Percentiles rank a stretch among this genome's conserved stretches.
Evolutionary conservation across 805 yeast species (phyloP).

Genomic region (Peterozyma toletana): DNA sequence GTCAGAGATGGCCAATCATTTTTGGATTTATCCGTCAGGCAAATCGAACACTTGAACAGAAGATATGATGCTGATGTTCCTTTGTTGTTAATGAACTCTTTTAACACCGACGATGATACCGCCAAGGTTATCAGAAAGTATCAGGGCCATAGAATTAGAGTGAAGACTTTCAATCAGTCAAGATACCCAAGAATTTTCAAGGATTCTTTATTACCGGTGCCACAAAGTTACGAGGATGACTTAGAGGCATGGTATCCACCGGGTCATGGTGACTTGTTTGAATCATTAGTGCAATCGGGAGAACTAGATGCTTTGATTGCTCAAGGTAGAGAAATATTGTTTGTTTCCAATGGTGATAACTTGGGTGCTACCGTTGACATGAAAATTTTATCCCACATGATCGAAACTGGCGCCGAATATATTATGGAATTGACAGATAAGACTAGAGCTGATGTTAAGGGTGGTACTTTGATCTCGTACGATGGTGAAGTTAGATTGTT

Average conservation of each 20-base stretch:
- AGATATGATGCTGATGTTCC: conserved; percentile 91
- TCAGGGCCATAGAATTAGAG: conserved; percentile 92
- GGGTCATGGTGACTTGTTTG: conserved; percentile 99
- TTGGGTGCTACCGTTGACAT: conserved; percentile 97
- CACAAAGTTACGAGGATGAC: conserved; percentile 63
- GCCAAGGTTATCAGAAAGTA: conserved; percentile 93
- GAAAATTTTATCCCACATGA: conserved; percentile 85
- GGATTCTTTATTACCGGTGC: conserved; percentile 95
- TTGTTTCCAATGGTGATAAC: conserved; percentile 97
- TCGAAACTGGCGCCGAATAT: conserved; percentile 86
- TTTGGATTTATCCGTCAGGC: conserved; percentile 91
- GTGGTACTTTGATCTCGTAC: conserved; percentile 96
- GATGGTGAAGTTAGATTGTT: conserved; percentile 90
- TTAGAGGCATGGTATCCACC: conserved; percentile 97
- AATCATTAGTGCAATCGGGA: conserved; percentile 82
- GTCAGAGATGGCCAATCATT: conserved; percentile 98
- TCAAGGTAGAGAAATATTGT: conserved; percentile 90
- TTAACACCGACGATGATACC: conserved; percentile 95
- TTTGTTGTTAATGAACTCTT: conserved; percentile 93
- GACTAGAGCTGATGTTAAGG: conserved; percentile 98
- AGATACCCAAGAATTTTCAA: conserved; percentile 92
- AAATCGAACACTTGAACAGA: conserved; percentile 90
- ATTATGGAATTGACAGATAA: conserved; percentile 98
- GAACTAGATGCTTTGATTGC: conserved; percentile 83
- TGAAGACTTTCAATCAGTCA: conserved; percentile 96